A percentile compares a stretch with the other conserved stretches of the same genome.
Conservation (phyloP, 2,329 filamentous ascomycete species). For the Apiospora koreana region DNA sequence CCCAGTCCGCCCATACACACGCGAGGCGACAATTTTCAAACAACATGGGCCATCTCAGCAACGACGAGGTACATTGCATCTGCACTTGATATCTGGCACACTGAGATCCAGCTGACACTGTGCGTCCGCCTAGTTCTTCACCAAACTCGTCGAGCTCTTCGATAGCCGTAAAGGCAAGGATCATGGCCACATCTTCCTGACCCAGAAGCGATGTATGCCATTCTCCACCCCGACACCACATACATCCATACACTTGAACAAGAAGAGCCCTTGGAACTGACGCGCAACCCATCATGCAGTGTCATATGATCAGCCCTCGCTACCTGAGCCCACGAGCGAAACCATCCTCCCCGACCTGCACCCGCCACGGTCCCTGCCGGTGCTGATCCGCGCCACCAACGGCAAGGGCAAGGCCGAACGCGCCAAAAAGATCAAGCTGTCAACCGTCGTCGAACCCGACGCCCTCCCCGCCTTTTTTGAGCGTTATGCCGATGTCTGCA, state of each 20-base stretch:
- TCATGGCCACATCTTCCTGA: conserved; percentile 73
- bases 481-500: conserved; percentile 88
- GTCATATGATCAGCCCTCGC: conserved; percentile 42
- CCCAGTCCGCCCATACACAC: neutral
- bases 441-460: conserved; percentile 77
- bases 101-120: neutral
- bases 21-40: neutral
- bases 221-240: neutral
- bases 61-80: conserved; percentile 55
- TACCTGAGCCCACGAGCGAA: conserved; percentile 42
- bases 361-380: conserved; percentile 61
- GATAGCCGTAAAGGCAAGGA: conserved; percentile 65
- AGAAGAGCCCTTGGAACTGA: neutral
- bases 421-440: conserved; percentile 69
- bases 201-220: conserved; percentile 74
- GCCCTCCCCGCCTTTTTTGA: conserved; percentile 79
- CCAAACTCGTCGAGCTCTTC: conserved; percentile 68
- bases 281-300: conserved; percentile 34
- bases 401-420: conserved; percentile 65
- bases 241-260: neutral
- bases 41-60: conserved; percentile 53
- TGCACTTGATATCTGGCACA: neutral
- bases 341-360: conserved; percentile 62
- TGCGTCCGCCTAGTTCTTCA: conserved; percentile 66
- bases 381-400: conserved; percentile 84